Percentiles rank a stretch among this genome's conserved stretches.
These are phyloP conservation scores for Metschnikowia picachoensis DNA, from an alignment of 805 yeast species.

Conservation along the genomic window DNA sequence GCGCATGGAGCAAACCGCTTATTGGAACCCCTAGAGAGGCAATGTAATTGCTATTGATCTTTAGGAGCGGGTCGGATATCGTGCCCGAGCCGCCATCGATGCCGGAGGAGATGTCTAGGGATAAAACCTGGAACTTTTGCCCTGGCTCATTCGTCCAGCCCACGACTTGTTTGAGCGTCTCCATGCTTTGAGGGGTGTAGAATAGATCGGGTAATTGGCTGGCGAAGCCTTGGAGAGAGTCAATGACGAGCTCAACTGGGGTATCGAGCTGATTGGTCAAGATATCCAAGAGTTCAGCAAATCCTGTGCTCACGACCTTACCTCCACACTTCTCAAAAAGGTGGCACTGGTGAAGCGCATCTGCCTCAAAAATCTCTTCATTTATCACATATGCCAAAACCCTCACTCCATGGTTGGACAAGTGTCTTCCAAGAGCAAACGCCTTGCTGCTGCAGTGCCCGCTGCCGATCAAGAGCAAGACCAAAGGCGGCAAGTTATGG, in stretches of 20 bases:
- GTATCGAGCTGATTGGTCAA: constrained; percentile 50
- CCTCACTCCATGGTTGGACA: constrained; percentile 68
- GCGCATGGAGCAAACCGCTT: constrained; percentile 57
- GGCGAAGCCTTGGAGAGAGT: constrained; percentile 83
- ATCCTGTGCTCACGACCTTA: constrained; percentile 42
- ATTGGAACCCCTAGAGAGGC: constrained; percentile 73
- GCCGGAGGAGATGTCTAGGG: constrained; percentile 81
- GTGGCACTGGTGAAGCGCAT: constrained; percentile 48
- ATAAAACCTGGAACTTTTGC: constrained; percentile 45
- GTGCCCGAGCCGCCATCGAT: constrained; percentile 78
- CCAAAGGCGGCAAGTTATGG: constrained; percentile 77
- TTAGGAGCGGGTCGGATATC: constrained; percentile 25
- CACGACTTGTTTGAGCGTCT: constrained; percentile 43
- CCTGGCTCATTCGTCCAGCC: constrained; percentile 60
- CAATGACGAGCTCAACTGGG: constrained; percentile 76
- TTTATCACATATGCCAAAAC: constrained; percentile 50
- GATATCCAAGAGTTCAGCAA: constrained; percentile 33
- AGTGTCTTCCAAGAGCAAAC: constrained; percentile 73
- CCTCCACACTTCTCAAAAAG: constrained; percentile 66
- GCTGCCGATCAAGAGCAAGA: constrained; percentile 68
- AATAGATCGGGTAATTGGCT: constrained; percentile 58
- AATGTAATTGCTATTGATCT: constrained; percentile 51
- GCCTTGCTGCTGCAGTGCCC: constrained; percentile 73
- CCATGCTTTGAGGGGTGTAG: constrained; percentile 35
- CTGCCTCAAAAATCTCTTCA: constrained; percentile 37